These are phyloP conservation scores for Chrysoporthe cubensis DNA, from an alignment of 2,329 filamentous ascomycete species.

Conservation along the genomic window DNA sequence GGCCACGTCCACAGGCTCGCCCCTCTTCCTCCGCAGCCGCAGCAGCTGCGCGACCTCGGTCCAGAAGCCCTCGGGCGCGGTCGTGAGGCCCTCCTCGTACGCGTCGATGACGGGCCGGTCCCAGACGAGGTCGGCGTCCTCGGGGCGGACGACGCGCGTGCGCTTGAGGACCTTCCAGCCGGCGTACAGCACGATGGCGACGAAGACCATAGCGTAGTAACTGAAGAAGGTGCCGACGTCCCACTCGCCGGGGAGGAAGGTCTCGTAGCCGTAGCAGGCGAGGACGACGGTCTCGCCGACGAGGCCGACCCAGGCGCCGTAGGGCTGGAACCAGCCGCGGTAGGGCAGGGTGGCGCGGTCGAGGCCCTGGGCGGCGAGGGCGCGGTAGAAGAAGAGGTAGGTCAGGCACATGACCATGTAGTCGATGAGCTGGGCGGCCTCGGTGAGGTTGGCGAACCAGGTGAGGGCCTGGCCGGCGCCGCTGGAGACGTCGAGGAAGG, in stretches of 20 bases:
- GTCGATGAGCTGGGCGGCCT: constrained; percentile 63
- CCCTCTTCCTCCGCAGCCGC: constrained; percentile 40
- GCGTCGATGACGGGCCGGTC: constrained; percentile 36
- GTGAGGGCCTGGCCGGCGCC: constrained; percentile 34
- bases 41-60: constrained; percentile 54
- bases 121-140: constrained; percentile 41
- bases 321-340: constrained; percentile 63
- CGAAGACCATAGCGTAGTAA: constrained; percentile 60
- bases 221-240: constrained; percentile 41
- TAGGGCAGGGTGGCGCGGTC: constrained; percentile 60
- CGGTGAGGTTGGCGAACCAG: constrained; percentile 61
- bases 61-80: constrained; percentile 59
- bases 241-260: constrained; percentile 35
- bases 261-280: constrained; percentile 58
- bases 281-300: constrained; percentile 49
- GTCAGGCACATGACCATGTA: constrained; percentile 51
- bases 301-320: constrained; percentile 54
- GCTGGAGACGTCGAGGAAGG: constrained; percentile 28
- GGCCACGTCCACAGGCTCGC: constrained; percentile 13
- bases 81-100: constrained; percentile 57
- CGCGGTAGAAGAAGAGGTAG: constrained; percentile 29
- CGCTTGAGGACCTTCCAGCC: constrained; percentile 68
- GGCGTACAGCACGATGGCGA: constrained; percentile 56
- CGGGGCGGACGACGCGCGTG: constrained; percentile 57
- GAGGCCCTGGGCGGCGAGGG: constrained; percentile 22